Conservation (phyloP, 208 protist genomes). For the Trypanosoma rangeli region DNA sequence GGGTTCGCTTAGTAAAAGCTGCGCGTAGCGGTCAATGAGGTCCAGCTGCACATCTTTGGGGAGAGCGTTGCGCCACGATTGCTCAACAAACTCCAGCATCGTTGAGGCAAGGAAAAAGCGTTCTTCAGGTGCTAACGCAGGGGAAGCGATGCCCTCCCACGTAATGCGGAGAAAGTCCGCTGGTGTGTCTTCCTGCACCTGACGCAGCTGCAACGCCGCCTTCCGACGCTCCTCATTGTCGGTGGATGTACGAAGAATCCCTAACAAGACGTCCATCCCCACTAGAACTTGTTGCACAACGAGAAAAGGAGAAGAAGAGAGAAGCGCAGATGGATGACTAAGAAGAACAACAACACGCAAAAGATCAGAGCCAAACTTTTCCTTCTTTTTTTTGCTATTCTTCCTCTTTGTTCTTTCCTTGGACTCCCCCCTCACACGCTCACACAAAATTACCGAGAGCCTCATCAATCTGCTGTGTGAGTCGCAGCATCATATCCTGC, state of each 20-base stretch:
- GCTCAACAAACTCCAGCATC: constrained; percentile 61
- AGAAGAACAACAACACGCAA: constrained; percentile 17
- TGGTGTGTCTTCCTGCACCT: constrained; percentile 55
- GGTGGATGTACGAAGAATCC: constrained; percentile 46
- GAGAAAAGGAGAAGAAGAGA: neutral
- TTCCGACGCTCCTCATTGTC: constrained; percentile 66
- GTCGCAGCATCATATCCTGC: constrained; percentile 82
- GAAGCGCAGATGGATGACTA: neutral
- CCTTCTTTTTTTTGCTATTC: neutral
- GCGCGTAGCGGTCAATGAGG: constrained; percentile 43
- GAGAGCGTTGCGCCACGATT: constrained; percentile 61
- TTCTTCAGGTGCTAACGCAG: constrained; percentile 20
- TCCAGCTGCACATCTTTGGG: constrained; percentile 31
- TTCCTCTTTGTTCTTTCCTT: neutral
- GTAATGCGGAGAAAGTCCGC: constrained; percentile 63
- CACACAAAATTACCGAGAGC: constrained; percentile 61
- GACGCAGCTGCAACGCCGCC: constrained; percentile 49
- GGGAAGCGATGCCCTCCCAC: constrained; percentile 42
- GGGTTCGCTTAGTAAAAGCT: constrained; percentile 31
- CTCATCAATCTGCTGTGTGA: constrained; percentile 86
- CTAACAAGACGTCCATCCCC: constrained; percentile 53
- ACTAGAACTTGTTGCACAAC: constrained; percentile 9
- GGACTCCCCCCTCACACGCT: neutral
- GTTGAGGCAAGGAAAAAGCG: constrained; percentile 74
- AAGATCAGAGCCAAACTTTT: neutral